Evolutionary conservation across 257 asterid genomes (phyloP).

Genomic region (Marsdenia floribunda): DNA sequence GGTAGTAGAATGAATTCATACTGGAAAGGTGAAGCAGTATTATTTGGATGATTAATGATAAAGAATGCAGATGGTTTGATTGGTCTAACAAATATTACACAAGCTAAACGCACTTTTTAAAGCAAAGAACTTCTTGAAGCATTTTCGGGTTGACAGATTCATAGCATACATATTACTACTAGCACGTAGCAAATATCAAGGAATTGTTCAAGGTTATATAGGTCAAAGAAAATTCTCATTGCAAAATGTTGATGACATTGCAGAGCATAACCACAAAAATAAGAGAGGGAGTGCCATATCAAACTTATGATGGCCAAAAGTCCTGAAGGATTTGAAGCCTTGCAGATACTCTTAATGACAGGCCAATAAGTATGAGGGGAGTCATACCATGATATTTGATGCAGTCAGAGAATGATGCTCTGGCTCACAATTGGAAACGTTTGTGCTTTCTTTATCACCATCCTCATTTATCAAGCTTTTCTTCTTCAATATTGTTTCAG

Average conservation of each 20-base stretch:
- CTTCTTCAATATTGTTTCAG: slow-evolving; percentile 60
- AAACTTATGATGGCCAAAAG: neutral
- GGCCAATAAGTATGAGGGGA: neutral
- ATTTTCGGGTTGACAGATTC: neutral
- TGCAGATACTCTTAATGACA: neutral
- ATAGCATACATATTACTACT: too few species aligned
- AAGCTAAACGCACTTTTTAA: neutral
- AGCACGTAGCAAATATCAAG: neutral
- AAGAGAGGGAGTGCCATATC: neutral
- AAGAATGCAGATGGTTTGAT: neutral
- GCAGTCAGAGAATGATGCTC: slow-evolving; percentile 27
- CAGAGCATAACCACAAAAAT: neutral
- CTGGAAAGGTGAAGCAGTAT: neutral
- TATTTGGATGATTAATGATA: neutral
- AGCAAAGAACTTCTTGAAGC: neutral
- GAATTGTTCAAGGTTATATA: neutral
- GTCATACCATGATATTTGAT: slow-evolving; percentile 49
- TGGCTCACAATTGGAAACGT: slow-evolving; percentile 23
- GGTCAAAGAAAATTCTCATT: neutral
- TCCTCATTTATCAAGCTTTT: slow-evolving; percentile 33
- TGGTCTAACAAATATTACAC: neutral
- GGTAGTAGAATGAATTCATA: neutral
- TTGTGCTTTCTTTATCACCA: slow-evolving; percentile 29
- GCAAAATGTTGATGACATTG: neutral
- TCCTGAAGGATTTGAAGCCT: neutral